Conservation (phyloP, 345 rosid genomes). For the Physaria fendleri region DNA sequence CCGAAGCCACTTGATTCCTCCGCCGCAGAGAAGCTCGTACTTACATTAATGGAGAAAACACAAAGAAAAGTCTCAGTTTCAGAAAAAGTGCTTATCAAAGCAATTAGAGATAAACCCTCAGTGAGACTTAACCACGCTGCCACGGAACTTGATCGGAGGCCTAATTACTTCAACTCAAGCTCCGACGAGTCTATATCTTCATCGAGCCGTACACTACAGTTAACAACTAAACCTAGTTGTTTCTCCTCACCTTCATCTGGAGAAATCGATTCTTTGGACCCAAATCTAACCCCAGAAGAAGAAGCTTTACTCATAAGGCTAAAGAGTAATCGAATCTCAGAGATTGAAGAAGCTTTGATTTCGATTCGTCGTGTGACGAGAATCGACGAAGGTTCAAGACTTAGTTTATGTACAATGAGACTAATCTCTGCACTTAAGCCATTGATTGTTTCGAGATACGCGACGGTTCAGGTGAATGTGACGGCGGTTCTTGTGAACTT, state of each 20-base stretch:
- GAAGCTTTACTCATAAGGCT: constrained; percentile 47
- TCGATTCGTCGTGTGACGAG: constrained; percentile 53
- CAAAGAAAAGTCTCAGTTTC: constrained; percentile 7
- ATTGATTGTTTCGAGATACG: constrained; percentile 51
- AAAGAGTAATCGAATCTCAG: constrained; percentile 39
- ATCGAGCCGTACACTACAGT: constrained; percentile 38
- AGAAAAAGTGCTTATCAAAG: constrained; percentile 32
- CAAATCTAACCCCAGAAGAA: constrained; percentile 37
- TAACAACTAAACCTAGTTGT: constrained; percentile 53
- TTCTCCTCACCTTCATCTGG: constrained; percentile 62
- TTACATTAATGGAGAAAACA: constrained; percentile 27
- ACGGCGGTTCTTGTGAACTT: constrained; percentile 75
- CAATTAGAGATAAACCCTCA: constrained; percentile 34
- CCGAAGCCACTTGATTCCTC: constrained; percentile 48
- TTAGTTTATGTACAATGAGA: constrained; percentile 46
- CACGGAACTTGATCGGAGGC: constrained; percentile 40
- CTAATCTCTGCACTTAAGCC: constrained; percentile 46
- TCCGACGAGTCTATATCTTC: constrained; percentile 44
- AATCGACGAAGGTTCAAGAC: constrained; percentile 40
- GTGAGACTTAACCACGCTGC: constrained; percentile 36
- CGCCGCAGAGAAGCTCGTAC: constrained; percentile 46
- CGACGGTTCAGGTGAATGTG: constrained; percentile 54
- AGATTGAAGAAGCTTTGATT: constrained; percentile 55
- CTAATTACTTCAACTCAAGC: constrained; percentile 38
- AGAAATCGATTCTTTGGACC: constrained; percentile 34